Evolutionary conservation across 2,329 filamentous ascomycete species (phyloP).

Genomic region (Aspergillus proliferans): DNA sequence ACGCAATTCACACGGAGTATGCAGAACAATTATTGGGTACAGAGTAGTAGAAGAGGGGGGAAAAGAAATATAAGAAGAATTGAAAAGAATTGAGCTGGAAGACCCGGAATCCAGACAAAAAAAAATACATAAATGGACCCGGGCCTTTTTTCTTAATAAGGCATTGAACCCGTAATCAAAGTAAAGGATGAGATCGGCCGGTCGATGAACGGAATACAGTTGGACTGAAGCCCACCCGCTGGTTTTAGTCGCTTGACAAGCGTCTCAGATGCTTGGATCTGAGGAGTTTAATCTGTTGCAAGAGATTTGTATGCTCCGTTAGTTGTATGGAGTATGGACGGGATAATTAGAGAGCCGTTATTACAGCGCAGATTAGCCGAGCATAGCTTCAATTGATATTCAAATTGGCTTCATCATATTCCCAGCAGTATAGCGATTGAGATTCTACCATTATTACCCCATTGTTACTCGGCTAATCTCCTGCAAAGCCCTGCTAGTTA

Average conservation of each 20-base stretch:
- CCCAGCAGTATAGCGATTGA: too few relatives aligned
- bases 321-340: background rate
- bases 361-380: too few relatives aligned
- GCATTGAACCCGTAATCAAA: constrained; percentile 9
- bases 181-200: constrained; percentile 14
- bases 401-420: too few relatives aligned
- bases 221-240: background rate
- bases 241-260: background rate
- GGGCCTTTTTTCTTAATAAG: too few relatives aligned
- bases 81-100: constrained; percentile 1
- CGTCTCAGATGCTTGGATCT: background rate
- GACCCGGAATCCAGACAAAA: too few relatives aligned
- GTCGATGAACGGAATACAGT: background rate
- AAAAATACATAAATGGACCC: too few relatives aligned
- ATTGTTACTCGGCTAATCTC: too few relatives aligned
- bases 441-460: too few relatives aligned
- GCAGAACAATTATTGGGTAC: constrained; percentile 4
- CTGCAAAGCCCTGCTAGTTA: background rate
- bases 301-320: background rate
- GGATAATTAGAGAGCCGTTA: background rate
- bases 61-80: constrained; percentile 8
- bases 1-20: background rate
- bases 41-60: constrained; percentile 11
- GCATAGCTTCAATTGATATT: too few relatives aligned
- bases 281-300: background rate